phyloP scores from a whole-genome alignment of 148 eudicot species.

The Salicornia ramosissima region DNA sequence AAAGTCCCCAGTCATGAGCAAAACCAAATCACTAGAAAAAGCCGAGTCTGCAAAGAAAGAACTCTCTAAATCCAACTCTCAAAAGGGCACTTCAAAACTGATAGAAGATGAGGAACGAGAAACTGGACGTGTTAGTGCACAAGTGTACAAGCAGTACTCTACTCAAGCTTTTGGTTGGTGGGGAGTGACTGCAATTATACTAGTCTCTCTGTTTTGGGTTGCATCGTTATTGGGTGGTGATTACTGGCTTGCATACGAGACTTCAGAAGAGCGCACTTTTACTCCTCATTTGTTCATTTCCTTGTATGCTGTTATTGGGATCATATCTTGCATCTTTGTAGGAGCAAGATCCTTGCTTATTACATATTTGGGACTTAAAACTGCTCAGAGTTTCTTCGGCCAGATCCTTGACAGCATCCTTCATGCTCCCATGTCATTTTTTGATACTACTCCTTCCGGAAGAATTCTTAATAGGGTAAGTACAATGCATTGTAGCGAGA shows the following conservation, averaged over 20 bases:
- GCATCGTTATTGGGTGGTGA: constrained; percentile 63
- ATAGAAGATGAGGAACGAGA: constrained; percentile 86
- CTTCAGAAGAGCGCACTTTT: constrained; percentile 54
- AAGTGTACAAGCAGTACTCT: constrained; percentile 65
- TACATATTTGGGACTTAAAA: constrained; percentile 63
- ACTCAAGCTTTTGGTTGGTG: constrained; percentile 94
- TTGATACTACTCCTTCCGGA: constrained; percentile 97
- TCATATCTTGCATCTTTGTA: too few relatives aligned
- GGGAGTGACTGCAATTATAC: constrained; percentile 47
- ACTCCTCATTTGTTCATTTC: constrained; percentile 59
- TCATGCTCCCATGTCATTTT: constrained; percentile 97
- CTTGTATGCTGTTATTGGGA: constrained; percentile 48
- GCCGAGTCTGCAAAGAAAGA: constrained; percentile 35
- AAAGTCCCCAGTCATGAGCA: constrained; percentile 25
- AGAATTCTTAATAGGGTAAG: constrained; percentile 91
- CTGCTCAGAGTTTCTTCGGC: constrained; percentile 60
- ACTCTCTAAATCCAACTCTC: constrained; percentile 31
- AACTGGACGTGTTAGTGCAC: constrained; percentile 68
- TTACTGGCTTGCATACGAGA: constrained; percentile 92
- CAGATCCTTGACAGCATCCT: constrained; percentile 62
- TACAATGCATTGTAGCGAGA: too few relatives aligned
- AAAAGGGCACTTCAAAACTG: constrained; percentile 54
- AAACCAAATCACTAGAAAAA: too few relatives aligned
- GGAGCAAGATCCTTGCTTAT: constrained; percentile 47
- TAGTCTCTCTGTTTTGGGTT: constrained; percentile 66